These are phyloP conservation scores for Phaeodactylum tricornutum DNA, from an alignment of 108 stramenopile genomes.

Conservation along the genomic window DNA sequence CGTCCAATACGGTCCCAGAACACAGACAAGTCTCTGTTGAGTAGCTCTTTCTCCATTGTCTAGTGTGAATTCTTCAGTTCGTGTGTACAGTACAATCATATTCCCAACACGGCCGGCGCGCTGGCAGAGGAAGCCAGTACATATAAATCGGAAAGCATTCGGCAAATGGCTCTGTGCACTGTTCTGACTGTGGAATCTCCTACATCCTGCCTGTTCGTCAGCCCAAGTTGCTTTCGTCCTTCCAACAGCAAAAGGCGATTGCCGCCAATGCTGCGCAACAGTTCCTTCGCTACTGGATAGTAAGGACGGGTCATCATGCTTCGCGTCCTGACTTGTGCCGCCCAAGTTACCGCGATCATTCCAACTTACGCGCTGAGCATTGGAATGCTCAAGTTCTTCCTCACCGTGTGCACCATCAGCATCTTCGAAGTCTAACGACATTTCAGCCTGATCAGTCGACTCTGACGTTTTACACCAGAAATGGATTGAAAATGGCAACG, in stretches of 20 bases:
- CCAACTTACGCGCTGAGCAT: no score
- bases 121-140: constrained; percentile 1
- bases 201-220: constrained; percentile 4
- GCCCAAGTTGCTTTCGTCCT: constrained; percentile 5
- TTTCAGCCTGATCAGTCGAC: no score
- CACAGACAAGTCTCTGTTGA: constrained; percentile 24
- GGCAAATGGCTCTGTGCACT: not conserved
- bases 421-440: no score
- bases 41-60: constrained; percentile 1
- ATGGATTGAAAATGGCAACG: no score
- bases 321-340: no score
- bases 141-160: not conserved
- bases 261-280: constrained; percentile 8
- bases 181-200: not conserved
- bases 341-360: no score
- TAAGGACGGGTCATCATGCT: no score
- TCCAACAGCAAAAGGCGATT: constrained; percentile 12
- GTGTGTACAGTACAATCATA: constrained; percentile 1
- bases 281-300: no score
- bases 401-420: no score
- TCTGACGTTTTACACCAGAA: no score
- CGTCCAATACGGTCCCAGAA: constrained; percentile 54
- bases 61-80: not conserved
- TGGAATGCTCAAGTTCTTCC: no score
- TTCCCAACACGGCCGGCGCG: constrained; percentile 5